Evolutionary conservation across 805 yeast genomes (phyloP).

Genomic region (Nakazawaea populi): DNA sequence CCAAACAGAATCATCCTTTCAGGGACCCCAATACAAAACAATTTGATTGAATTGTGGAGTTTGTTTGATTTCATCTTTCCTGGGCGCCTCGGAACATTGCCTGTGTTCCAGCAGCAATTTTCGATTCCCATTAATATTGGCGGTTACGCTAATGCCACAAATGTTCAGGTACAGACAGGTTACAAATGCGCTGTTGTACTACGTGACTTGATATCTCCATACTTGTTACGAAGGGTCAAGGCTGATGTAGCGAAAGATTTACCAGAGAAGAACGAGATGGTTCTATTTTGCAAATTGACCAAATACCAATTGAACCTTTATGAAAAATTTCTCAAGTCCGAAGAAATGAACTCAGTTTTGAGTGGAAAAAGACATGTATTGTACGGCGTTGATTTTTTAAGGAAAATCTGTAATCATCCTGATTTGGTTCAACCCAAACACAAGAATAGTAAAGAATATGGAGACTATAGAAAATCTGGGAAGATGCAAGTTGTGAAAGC

Average conservation of each 20-base stretch:
- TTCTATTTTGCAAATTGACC: slow-evolving; percentile 83
- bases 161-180: slow-evolving; percentile 93
- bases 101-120: slow-evolving; percentile 90
- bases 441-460: slow-evolving; percentile 31
- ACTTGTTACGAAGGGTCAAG: slow-evolving; percentile 78
- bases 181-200: slow-evolving; percentile 92
- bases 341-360: slow-evolving; percentile 65
- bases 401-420: slow-evolving; percentile 96
- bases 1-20: slow-evolving; percentile 83
- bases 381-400: slow-evolving; percentile 81
- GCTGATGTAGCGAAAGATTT: slow-evolving; percentile 92
- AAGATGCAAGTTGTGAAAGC: slow-evolving; percentile 86
- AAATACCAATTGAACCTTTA: slow-evolving; percentile 69
- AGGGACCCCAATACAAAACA: slow-evolving; percentile 97
- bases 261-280: slow-evolving; percentile 92
- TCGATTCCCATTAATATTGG: slow-evolving; percentile 91
- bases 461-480: slow-evolving; percentile 65
- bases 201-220: slow-evolving; percentile 85
- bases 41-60: slow-evolving; percentile 88
- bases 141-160: slow-evolving; percentile 97
- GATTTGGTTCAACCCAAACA: slow-evolving; percentile 55
- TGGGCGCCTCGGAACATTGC: slow-evolving; percentile 89
- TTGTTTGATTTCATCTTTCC: slow-evolving; percentile 93
- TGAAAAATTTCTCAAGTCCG: slow-evolving; percentile 66
- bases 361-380: slow-evolving; percentile 76